Evolutionary conservation across 2,329 filamentous ascomycete genomes (phyloP).

Genomic region (Venturiaceae sp.): DNA sequence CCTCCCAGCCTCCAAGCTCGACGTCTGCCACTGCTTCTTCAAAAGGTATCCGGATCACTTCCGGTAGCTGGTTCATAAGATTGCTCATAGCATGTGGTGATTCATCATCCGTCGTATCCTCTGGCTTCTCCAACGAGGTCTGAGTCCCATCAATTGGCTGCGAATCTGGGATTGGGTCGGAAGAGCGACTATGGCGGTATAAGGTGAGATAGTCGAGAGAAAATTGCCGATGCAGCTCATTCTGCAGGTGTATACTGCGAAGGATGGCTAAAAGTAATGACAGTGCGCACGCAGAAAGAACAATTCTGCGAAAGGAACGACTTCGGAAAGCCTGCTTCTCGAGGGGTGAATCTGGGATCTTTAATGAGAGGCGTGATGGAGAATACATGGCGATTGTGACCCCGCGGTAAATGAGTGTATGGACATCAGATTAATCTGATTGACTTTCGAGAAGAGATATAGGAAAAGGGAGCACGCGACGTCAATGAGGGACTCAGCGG

Average conservation of each 20-base stretch:
- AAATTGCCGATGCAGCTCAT: neutral
- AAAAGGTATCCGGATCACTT: constrained; percentile 31
- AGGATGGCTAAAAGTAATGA: neutral
- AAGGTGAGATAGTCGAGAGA: neutral
- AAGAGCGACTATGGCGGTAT: neutral
- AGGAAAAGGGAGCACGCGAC: neutral
- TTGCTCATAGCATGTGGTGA: neutral
- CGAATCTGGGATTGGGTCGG: neutral
- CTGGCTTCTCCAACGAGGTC: neutral
- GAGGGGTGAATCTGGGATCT: neutral
- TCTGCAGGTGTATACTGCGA: neutral
- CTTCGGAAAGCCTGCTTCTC: constrained; percentile 4
- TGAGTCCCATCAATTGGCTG: neutral
- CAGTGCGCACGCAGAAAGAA: neutral
- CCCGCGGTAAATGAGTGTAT: neutral
- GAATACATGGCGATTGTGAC: neutral
- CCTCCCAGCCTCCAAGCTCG: constrained; percentile 31
- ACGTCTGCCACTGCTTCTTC: constrained; percentile 28
- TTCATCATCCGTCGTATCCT: neutral
- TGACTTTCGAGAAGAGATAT: neutral
- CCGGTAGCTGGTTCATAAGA: constrained; percentile 18
- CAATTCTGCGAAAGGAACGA: constrained; percentile 1
- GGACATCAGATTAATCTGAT: neutral
- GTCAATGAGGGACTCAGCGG: neutral
- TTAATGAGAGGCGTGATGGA: neutral